These are phyloP conservation scores for Hypoxylon trugodes DNA, from an alignment of 495 filamentous ascomycete species.

Conservation along the genomic window DNA sequence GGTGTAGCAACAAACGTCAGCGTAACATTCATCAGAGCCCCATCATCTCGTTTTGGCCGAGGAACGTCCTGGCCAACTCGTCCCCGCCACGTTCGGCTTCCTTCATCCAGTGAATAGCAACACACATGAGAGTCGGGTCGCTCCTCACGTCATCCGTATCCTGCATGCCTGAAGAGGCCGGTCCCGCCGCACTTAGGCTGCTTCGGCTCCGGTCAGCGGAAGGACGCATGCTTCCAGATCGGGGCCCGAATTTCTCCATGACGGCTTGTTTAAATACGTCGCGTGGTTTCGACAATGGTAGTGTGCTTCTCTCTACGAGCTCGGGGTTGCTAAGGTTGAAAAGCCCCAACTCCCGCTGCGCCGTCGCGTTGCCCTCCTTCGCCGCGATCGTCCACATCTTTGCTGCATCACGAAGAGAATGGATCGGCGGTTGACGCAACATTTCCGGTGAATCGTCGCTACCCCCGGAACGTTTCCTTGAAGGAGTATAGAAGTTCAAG, in stretches of 20 bases:
- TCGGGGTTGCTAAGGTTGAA: constrained; percentile 95
- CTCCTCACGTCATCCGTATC: constrained; percentile 64
- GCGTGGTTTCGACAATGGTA: constrained; percentile 83
- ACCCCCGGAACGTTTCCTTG: constrained; percentile 43
- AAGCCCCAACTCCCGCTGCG: constrained; percentile 93
- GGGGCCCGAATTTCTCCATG: constrained; percentile 73
- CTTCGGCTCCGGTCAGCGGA: constrained; percentile 32
- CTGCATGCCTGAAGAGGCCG: constrained; percentile 40
- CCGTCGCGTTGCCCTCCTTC: constrained; percentile 89
- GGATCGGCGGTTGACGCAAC: constrained; percentile 56
- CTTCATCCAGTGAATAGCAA: constrained; percentile 99
- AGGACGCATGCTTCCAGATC: constrained; percentile 46
- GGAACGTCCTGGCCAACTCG: constrained; percentile 82
- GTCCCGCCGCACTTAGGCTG: constrained; percentile 37
- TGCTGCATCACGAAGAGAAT: constrained; percentile 84
- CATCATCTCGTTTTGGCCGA: constrained; percentile 69
- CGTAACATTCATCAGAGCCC: constrained; percentile 36
- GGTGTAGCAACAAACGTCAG: constrained; percentile 30
- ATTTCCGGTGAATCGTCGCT: constrained; percentile 40
- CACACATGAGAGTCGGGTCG: constrained; percentile 92
- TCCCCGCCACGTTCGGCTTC: constrained; percentile 86
- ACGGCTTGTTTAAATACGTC: constrained; percentile 93
- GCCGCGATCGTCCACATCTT: constrained; percentile 94
- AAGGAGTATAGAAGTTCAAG: constrained; percentile 63
- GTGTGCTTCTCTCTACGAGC: constrained; percentile 80